Conservation (phyloP, 2,329 filamentous ascomycete species). For the Monilinia polystroma region DNA sequence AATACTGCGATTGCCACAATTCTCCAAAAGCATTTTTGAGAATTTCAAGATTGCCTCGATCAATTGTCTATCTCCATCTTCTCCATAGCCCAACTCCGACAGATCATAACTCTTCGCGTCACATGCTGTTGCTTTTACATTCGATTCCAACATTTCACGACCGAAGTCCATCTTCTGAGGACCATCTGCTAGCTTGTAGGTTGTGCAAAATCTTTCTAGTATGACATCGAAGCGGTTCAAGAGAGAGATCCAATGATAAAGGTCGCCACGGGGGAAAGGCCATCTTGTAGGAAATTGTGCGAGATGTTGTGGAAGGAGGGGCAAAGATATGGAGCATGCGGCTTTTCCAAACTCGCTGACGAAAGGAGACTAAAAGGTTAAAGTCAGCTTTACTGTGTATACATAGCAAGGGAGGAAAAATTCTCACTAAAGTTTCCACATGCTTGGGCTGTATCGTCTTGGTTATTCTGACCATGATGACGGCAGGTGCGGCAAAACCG, state of each 20-base stretch:
- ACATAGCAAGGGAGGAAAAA: neutral
- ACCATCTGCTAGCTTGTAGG: slow-evolving; percentile 76
- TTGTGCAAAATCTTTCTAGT: slow-evolving; percentile 75
- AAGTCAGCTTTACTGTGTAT: slow-evolving; percentile 26
- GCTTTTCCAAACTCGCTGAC: slow-evolving; percentile 76
- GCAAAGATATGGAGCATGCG: slow-evolving; percentile 67
- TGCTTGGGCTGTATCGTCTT: slow-evolving; percentile 67
- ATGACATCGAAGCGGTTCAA: slow-evolving; percentile 92
- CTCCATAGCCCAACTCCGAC: slow-evolving; percentile 59
- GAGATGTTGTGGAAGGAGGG: slow-evolving; percentile 74
- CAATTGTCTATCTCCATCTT: slow-evolving; percentile 77
- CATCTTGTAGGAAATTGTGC: slow-evolving; percentile 81
- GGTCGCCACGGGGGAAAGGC: slow-evolving; percentile 92
- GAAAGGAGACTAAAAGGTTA: slow-evolving; percentile 72
- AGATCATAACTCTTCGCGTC: slow-evolving; percentile 52
- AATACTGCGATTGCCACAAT: slow-evolving; percentile 94
- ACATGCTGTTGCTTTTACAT: slow-evolving; percentile 45
- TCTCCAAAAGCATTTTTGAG: slow-evolving; percentile 83
- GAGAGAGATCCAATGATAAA: slow-evolving; percentile 97
- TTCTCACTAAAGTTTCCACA: slow-evolving; percentile 62
- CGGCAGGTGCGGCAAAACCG: slow-evolving; percentile 58
- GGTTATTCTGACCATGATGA: slow-evolving; percentile 67
- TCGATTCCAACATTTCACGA: slow-evolving; percentile 58
- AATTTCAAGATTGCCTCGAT: slow-evolving; percentile 80
- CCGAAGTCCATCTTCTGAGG: slow-evolving; percentile 78